These are phyloP conservation scores for Closterium sp. DNA, from an alignment of 139 green algal genomes.

Conservation along the genomic window DNA sequence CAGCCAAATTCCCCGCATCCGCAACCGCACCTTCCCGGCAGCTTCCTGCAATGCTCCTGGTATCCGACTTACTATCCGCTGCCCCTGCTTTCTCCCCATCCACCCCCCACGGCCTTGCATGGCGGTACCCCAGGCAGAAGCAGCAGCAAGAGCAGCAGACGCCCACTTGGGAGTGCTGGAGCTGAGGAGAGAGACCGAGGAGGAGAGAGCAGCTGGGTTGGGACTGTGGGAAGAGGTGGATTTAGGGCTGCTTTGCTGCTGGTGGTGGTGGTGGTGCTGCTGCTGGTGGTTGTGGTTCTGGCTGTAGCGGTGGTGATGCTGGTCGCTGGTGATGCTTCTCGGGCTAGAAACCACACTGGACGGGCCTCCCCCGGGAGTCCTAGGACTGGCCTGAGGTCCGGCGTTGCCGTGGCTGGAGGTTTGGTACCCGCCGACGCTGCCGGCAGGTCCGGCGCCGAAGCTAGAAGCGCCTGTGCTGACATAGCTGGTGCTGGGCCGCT, in stretches of 20 bases:
- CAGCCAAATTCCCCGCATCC: neutral
- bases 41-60: neutral
- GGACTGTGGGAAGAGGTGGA: neutral
- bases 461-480: neutral
- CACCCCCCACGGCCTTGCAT: neutral
- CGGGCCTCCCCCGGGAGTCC: neutral
- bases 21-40: neutral
- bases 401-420: neutral
- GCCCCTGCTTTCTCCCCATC: neutral
- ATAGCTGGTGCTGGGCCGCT: neutral
- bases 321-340: neutral
- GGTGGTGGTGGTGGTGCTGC: neutral
- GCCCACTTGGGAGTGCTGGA: neutral
- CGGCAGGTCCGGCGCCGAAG: neutral
- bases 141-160: neutral
- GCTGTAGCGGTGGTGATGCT: neutral
- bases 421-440: neutral
- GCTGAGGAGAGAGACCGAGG: neutral
- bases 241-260: neutral
- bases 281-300: neutral
- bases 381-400: neutral
- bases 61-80: neutral
- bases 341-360: neutral
- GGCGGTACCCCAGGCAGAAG: neutral
- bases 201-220: neutral